phyloP scores from a whole-genome alignment of 805 yeast species.

The Lipomyces kockii region DNA sequence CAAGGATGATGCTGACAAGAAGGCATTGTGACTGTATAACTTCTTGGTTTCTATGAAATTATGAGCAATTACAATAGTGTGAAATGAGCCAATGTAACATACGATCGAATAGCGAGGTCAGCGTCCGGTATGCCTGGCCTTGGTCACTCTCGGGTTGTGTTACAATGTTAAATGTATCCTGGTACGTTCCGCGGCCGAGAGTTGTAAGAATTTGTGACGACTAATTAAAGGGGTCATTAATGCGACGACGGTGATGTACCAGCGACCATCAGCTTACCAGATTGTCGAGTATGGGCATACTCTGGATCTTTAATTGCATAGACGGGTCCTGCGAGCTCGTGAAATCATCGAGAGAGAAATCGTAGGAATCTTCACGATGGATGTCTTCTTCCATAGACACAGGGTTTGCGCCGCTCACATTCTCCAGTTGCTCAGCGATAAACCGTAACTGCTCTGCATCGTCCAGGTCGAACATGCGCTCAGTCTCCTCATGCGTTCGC shows the following conservation, averaged over 20 bases:
- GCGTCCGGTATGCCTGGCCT: conserved; percentile 62
- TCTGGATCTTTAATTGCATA: conserved; percentile 28
- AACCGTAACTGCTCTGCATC: conserved; percentile 42
- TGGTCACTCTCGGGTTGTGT: conserved; percentile 67
- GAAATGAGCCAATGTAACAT: not conserved
- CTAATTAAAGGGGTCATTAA: not conserved
- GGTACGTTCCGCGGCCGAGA: conserved; percentile 74
- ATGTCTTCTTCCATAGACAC: conserved; percentile 10
- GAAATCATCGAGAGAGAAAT: conserved; percentile 18
- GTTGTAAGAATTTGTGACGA: conserved; percentile 78
- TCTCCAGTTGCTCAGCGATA: conserved; percentile 40
- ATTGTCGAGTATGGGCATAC: conserved; percentile 75
- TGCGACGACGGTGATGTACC: not conserved
- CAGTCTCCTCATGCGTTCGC: conserved; percentile 7
- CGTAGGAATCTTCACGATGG: conserved; percentile 12
- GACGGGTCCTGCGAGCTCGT: conserved; percentile 23
- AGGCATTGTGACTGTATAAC: conserved; percentile 72
- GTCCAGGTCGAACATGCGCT: conserved; percentile 34
- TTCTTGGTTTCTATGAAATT: conserved; percentile 57
- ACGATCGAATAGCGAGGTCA: conserved; percentile 75
- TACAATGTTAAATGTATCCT: conserved; percentile 71
- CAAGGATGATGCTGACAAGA: conserved; percentile 68
- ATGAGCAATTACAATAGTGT: not conserved
- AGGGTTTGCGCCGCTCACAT: conserved; percentile 50
- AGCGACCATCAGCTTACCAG: conserved; percentile 44